These are phyloP conservation scores for Colletotrichum spinosum DNA, from an alignment of 2,329 filamentous ascomycete genomes.

Conservation along the genomic window DNA sequence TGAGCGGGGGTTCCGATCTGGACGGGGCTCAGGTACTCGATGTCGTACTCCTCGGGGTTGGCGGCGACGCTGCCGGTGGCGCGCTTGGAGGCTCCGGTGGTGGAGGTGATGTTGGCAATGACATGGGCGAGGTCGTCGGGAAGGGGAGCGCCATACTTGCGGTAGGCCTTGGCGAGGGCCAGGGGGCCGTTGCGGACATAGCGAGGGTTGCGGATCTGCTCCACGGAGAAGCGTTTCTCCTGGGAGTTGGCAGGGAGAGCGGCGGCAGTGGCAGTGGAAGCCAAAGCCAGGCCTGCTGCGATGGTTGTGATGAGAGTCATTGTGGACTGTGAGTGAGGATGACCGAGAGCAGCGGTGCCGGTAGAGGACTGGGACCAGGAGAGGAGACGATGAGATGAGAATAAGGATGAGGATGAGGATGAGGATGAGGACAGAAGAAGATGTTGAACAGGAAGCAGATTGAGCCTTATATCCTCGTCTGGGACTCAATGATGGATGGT, in stretches of 20 bases:
- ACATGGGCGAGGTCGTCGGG: slow-evolving; percentile 45
- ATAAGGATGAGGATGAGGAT: slow-evolving; percentile 2
- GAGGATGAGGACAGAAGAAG: slow-evolving; percentile 14
- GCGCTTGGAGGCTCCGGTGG: slow-evolving; percentile 40
- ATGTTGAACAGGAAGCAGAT: slow-evolving; percentile 7
- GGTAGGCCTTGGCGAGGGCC: slow-evolving; percentile 51
- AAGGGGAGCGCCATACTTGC: slow-evolving; percentile 49
- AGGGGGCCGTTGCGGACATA: slow-evolving; percentile 47
- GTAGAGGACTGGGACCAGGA: background rate
- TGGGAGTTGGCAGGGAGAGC: slow-evolving; percentile 36
- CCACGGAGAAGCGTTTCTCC: slow-evolving; percentile 44
- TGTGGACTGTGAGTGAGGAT: slow-evolving; percentile 6
- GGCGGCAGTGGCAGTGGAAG: slow-evolving; percentile 40
- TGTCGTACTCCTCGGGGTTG: slow-evolving; percentile 45
- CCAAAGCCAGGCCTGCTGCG: slow-evolving; percentile 38
- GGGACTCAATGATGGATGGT: background rate
- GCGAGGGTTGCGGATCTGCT: slow-evolving; percentile 51
- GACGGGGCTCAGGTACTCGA: slow-evolving; percentile 53
- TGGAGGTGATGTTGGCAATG: slow-evolving; percentile 39
- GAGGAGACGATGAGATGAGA: slow-evolving; percentile 1
- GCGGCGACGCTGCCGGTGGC: slow-evolving; percentile 45
- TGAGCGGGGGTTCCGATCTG: slow-evolving; percentile 57
- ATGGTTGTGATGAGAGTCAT: slow-evolving; percentile 33
- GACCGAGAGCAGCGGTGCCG: background rate
- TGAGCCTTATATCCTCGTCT: slow-evolving; percentile 30